Conservation (phyloP, 192 early-diverging fungal genomes). For the Geranomyces variabilis region DNA sequence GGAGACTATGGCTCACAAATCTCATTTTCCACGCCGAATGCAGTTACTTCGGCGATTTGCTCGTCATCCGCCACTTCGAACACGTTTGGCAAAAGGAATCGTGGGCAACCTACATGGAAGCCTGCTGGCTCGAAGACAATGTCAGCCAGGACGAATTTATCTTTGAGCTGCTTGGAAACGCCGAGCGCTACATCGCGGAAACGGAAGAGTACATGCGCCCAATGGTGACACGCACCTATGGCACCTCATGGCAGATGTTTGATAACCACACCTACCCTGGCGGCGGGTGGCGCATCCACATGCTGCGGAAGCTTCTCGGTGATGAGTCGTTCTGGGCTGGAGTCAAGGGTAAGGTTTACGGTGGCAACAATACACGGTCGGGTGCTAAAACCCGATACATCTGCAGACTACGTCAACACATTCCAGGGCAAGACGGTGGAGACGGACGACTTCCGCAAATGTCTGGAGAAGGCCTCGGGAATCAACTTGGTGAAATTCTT, state of each 20-base stretch:
- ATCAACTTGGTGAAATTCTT: constrained; percentile 77
- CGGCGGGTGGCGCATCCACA: constrained; percentile 55
- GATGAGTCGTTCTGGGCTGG: constrained; percentile 54
- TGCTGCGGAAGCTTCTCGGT: constrained; percentile 53
- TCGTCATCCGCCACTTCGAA: constrained; percentile 63
- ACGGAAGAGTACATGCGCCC: constrained; percentile 44
- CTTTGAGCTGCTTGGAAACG: constrained; percentile 37
- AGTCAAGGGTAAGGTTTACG: constrained; percentile 44
- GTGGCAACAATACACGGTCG: too few species aligned
- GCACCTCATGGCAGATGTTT: constrained; percentile 56
- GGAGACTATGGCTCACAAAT: neutral
- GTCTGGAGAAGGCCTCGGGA: constrained; percentile 78
- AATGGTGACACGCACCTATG: constrained; percentile 53
- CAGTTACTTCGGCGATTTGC: constrained; percentile 60
- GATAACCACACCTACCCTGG: constrained; percentile 60
- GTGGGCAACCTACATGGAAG: constrained; percentile 56
- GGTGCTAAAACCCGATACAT: neutral
- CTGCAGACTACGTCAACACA: constrained; percentile 45
- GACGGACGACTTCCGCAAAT: constrained; percentile 66
- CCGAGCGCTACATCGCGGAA: constrained; percentile 38
- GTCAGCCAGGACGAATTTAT: constrained; percentile 40
- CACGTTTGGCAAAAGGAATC: constrained; percentile 64
- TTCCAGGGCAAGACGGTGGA: constrained; percentile 48
- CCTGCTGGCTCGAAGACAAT: constrained; percentile 42
- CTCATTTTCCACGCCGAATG: constrained; percentile 27